These are phyloP conservation scores for Aspergillus latus DNA, from an alignment of 2,329 filamentous ascomycete species.

Conservation along the genomic window DNA sequence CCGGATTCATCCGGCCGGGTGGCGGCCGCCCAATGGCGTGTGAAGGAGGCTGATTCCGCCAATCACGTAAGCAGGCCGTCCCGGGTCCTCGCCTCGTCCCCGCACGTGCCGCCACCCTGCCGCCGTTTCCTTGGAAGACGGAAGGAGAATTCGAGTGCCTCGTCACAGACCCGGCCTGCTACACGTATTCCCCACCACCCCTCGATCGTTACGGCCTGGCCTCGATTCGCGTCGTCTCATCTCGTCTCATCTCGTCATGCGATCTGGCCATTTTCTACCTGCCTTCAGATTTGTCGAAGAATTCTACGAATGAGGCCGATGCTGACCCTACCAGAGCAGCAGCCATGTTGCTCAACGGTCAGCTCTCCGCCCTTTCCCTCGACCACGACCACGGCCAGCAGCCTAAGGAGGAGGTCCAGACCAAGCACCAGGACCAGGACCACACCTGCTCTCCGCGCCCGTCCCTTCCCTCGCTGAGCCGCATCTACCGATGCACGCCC, in stretches of 20 bases:
- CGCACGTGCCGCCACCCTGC: too few relatives aligned
- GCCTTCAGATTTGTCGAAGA: neutral
- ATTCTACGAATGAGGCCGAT: neutral
- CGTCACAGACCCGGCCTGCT: too few relatives aligned
- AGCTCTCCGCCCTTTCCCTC: constrained; percentile 1
- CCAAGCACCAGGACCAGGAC: neutral
- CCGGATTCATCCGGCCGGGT: too few relatives aligned
- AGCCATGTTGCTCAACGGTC: constrained; percentile 1
- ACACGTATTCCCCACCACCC: too few relatives aligned
- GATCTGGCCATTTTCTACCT: neutral
- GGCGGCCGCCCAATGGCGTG: too few relatives aligned
- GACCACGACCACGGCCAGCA: neutral
- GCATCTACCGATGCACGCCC: constrained; percentile 34
- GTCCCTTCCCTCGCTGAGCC: constrained; percentile 14
- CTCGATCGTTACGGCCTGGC: too few relatives aligned
- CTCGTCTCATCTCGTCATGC: neutral
- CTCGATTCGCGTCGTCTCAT: too few relatives aligned
- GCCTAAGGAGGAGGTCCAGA: neutral
- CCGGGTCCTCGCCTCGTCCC: too few relatives aligned
- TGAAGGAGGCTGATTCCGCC: too few relatives aligned
- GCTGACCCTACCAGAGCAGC: neutral
- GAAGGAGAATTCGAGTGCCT: too few relatives aligned
- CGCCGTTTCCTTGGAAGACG: too few relatives aligned
- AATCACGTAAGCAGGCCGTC: too few relatives aligned
- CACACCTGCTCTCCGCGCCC: neutral